Conservation (phyloP, 331 rosid genomes). For the Phaseolus coccineus region DNA sequence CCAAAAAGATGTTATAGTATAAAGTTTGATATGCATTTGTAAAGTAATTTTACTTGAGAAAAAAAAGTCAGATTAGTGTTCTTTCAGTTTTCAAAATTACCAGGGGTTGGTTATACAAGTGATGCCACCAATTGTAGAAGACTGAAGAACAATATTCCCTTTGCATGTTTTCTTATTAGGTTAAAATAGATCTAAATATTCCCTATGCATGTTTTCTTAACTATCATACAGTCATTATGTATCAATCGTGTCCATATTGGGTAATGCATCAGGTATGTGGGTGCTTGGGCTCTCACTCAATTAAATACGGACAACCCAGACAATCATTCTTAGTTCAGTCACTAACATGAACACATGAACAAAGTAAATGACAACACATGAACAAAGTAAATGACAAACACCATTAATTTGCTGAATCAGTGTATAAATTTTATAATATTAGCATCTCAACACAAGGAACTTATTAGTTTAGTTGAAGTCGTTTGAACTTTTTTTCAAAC, state of each 20-base stretch:
- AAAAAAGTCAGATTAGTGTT: neutral
- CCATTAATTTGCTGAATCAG: neutral
- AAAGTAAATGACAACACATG: constrained; percentile 6
- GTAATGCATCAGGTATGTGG: neutral
- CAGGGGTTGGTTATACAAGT: neutral
- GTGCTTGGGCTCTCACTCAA: neutral
- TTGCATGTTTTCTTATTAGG: neutral
- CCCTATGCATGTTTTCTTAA: neutral
- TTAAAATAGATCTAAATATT: neutral
- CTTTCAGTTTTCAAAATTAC: neutral
- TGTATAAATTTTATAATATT: too few species aligned
- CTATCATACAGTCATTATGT: neutral
- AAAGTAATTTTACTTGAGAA: neutral
- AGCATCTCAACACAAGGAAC: too few species aligned
- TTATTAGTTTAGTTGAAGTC: too few species aligned
- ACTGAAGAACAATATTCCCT: neutral
- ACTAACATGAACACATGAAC: neutral
- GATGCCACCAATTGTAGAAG: neutral
- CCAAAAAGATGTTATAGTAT: constrained; percentile 18
- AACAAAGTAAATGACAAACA: neutral
- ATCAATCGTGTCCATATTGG: neutral
- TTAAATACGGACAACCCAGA: neutral
- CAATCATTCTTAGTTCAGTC: neutral
- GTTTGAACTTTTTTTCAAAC: neutral
- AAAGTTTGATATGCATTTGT: constrained; percentile 7